Percentiles rank a stretch among this genome's conserved stretches.
These are phyloP conservation scores for Pseudozyma tsukubaensis DNA, from an alignment of 1,284 basidiomycete genomes.

Conservation along the genomic window DNA sequence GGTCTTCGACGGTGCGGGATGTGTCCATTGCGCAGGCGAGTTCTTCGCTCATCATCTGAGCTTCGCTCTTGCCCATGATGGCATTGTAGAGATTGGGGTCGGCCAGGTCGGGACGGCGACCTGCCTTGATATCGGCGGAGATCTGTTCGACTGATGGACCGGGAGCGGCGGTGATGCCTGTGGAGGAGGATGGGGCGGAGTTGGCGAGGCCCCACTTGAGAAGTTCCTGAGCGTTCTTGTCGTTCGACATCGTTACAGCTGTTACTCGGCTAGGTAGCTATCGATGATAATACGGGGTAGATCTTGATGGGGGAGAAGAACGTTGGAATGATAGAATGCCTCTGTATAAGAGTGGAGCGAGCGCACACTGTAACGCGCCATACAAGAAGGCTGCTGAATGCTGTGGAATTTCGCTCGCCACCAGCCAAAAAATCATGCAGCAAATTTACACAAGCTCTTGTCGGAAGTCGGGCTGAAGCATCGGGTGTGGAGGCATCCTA, in stretches of 20 bases:
- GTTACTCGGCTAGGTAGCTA: neutral
- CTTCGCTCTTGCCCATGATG: constrained; percentile 68
- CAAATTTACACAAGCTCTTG: neutral
- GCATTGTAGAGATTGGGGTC: constrained; percentile 63
- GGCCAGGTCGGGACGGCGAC: constrained; percentile 60
- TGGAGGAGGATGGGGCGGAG: constrained; percentile 28
- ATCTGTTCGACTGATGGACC: constrained; percentile 54
- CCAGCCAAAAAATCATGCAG: constrained; percentile 1
- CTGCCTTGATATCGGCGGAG: constrained; percentile 53
- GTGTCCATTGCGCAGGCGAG: constrained; percentile 58
- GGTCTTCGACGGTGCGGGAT: constrained; percentile 37
- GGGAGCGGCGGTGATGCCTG: constrained; percentile 11
- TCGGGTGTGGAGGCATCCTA: constrained; percentile 38
- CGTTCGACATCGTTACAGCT: constrained; percentile 47
- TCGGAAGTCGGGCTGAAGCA: constrained; percentile 11
- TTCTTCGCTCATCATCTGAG: constrained; percentile 67
- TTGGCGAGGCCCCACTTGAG: constrained; percentile 62
- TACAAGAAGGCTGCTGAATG: constrained; percentile 28
- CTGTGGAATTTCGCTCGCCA: constrained; percentile 25
- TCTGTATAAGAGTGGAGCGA: neutral
- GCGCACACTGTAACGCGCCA: neutral
- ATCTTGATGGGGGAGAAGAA: neutral
- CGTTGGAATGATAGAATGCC: neutral
- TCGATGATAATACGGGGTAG: neutral
- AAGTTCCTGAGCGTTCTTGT: constrained; percentile 61